These are phyloP conservation scores for Aaosphaeria pasadenensis DNA, from an alignment of 2,329 filamentous ascomycete genomes.

Conservation along the genomic window DNA sequence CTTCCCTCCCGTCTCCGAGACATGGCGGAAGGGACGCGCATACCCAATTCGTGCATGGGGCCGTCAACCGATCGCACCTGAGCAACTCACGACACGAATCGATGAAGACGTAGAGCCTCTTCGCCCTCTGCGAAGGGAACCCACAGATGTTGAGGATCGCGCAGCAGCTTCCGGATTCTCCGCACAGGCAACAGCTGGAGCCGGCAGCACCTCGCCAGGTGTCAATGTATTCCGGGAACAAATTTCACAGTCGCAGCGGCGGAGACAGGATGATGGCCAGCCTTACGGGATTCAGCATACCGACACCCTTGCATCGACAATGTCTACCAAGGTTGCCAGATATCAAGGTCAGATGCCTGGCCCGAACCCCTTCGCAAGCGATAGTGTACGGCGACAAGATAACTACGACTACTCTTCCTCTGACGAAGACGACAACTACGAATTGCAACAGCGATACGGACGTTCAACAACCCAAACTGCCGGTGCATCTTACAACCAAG, in stretches of 20 bases:
- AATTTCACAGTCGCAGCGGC: conserved; percentile 35
- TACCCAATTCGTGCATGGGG: conserved; percentile 59
- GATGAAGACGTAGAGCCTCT: conserved; percentile 33
- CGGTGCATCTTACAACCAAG: conserved; percentile 26
- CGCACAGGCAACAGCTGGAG: conserved; percentile 15
- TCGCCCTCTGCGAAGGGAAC: conserved; percentile 17
- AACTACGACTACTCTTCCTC: conserved; percentile 38
- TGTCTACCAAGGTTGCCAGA: conserved; percentile 27
- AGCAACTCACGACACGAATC: conserved; percentile 15
- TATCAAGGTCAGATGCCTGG: conserved; percentile 33
- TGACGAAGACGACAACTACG: conserved; percentile 36
- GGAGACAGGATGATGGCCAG: conserved; percentile 24
- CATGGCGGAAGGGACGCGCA: conserved; percentile 57
- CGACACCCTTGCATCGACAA: conserved; percentile 26
- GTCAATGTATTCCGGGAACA: conserved; percentile 39
- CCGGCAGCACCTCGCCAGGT: conserved; percentile 13
- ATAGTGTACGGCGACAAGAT: conserved; percentile 23
- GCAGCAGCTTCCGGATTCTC: conserved; percentile 30
- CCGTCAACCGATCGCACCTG: conserved; percentile 39
- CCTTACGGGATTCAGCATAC: conserved; percentile 23
- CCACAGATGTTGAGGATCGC: conserved; percentile 28
- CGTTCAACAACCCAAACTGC: conserved; percentile 15
- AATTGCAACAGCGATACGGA: conserved; percentile 30
- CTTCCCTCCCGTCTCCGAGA: conserved; percentile 55
- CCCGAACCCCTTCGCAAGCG: conserved; percentile 29